Percentiles rank a stretch among this genome's conserved stretches.
phyloP scores from a whole-genome alignment of 106 monocot genomes.

The Phalaenopsis aphrodite region DNA sequence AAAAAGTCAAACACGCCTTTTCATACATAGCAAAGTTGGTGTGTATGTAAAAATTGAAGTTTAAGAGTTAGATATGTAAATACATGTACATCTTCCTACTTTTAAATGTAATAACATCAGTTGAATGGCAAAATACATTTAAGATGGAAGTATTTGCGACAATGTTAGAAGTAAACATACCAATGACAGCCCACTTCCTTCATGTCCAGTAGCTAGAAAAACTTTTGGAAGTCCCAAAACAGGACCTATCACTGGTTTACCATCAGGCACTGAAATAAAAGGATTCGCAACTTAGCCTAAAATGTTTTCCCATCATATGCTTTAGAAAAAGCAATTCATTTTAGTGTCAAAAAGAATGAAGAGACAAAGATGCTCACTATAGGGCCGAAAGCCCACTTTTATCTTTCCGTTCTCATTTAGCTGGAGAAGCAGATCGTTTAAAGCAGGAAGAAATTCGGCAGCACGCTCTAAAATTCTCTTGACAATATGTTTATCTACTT shows the following conservation, averaged over 20 bases:
- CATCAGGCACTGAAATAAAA: conserved; percentile 76
- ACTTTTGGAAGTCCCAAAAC: conserved; percentile 58
- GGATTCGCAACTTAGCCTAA: conserved; percentile 5
- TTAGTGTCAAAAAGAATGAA: neutral
- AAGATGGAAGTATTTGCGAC: neutral
- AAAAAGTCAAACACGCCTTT: too few species aligned
- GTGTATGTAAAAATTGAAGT: too few species aligned
- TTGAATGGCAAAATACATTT: neutral
- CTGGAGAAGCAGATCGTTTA: conserved; percentile 34
- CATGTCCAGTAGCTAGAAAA: conserved; percentile 77
- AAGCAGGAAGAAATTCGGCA: conserved; percentile 57
- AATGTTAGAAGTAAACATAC: conserved; percentile 24
- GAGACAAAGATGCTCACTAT: conserved; percentile 37
- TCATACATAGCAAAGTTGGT: too few species aligned
- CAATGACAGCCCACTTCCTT: conserved; percentile 87
- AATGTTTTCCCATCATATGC: neutral
- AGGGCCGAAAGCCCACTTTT: conserved; percentile 78
- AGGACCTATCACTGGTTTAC: conserved; percentile 75
- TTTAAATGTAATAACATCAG: too few species aligned
- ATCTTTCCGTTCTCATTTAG: conserved; percentile 26
- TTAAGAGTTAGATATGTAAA: too few species aligned
- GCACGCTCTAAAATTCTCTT: conserved; percentile 64
- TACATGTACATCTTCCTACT: too few species aligned
- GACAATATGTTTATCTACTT: conserved; percentile 51
- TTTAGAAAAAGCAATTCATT: conserved; percentile 2